These are phyloP conservation scores for Pseudocercospora pini-densiflorae DNA, from an alignment of 2,329 filamentous ascomycete genomes.

Conservation along the genomic window DNA sequence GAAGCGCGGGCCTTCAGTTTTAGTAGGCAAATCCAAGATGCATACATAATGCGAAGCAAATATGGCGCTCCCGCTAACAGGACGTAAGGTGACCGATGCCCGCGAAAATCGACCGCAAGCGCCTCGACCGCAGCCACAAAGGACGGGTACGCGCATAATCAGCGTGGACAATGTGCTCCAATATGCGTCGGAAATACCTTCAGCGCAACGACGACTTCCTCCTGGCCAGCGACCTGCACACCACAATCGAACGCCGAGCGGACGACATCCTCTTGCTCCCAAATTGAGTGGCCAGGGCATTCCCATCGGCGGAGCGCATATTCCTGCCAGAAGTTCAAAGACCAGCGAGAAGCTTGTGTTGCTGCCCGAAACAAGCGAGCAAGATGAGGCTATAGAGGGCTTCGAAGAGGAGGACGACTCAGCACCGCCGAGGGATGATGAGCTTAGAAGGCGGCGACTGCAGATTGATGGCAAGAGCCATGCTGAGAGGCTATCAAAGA, in stretches of 20 bases:
- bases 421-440: slow-evolving; percentile 68
- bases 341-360: slow-evolving; percentile 97
- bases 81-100: slow-evolving; percentile 30
- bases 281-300: slow-evolving; percentile 60
- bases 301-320: slow-evolving; percentile 45
- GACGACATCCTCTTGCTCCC: slow-evolving; percentile 58
- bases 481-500: slow-evolving; percentile 89
- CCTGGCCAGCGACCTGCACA: slow-evolving; percentile 57
- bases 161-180: slow-evolving; percentile 93
- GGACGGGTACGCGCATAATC: slow-evolving; percentile 69
- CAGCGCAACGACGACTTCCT: slow-evolving; percentile 81
- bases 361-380: slow-evolving; percentile 76
- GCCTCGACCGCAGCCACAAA: slow-evolving; percentile 30
- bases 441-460: slow-evolving; percentile 67
- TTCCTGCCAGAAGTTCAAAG: slow-evolving; percentile 89
- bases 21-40: slow-evolving; percentile 18
- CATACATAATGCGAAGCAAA: not conserved
- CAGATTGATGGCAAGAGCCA: slow-evolving; percentile 76
- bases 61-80: slow-evolving; percentile 25
- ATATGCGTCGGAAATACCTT: slow-evolving; percentile 92
- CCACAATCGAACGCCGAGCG: slow-evolving; percentile 52
- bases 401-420: slow-evolving; percentile 59
- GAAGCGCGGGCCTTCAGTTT: slow-evolving; percentile 28
- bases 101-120: slow-evolving; percentile 23
- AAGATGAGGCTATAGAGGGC: slow-evolving; percentile 53